Evolutionary conservation across 148 eudicot species (phyloP).

Genomic region (Persicaria maculosa): DNA sequence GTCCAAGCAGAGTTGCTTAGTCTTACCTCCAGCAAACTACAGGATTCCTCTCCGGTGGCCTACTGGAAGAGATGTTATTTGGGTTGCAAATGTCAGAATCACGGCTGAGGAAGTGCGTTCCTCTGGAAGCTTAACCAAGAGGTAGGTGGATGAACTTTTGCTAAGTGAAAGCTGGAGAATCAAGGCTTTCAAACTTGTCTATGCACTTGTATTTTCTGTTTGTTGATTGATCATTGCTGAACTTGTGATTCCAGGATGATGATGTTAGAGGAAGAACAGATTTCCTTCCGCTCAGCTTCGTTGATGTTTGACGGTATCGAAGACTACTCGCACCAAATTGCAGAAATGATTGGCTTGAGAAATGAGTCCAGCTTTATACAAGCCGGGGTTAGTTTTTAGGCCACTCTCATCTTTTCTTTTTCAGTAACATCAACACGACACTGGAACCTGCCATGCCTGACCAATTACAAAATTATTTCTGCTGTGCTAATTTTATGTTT

Average conservation of each 20-base stretch:
- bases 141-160: slow-evolving; percentile 33
- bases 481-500: not conserved
- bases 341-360: slow-evolving; percentile 95
- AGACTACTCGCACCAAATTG: slow-evolving; percentile 98
- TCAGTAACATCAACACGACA: not conserved
- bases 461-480: not conserved
- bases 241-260: slow-evolving; percentile 64
- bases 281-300: slow-evolving; percentile 81
- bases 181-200: slow-evolving; percentile 11
- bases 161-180: not conserved
- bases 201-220: not conserved
- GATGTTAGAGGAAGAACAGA: slow-evolving; percentile 96
- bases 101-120: slow-evolving; percentile 94
- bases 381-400: slow-evolving; percentile 66
- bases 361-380: slow-evolving; percentile 77
- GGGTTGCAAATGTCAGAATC: slow-evolving; percentile 90
- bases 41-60: slow-evolving; percentile 93
- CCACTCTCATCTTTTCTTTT: not conserved
- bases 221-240: not conserved
- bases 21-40: slow-evolving; percentile 67
- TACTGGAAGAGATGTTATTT: slow-evolving; percentile 90
- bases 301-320: slow-evolving; percentile 80
- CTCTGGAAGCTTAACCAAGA: slow-evolving; percentile 95
- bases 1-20: slow-evolving; percentile 50
- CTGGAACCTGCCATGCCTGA: not conserved